Evolutionary conservation across 257 asterid genomes (phyloP), one percentile per base, ranked within the genome.

Genomic region (Solanum pennellii): DNA sequence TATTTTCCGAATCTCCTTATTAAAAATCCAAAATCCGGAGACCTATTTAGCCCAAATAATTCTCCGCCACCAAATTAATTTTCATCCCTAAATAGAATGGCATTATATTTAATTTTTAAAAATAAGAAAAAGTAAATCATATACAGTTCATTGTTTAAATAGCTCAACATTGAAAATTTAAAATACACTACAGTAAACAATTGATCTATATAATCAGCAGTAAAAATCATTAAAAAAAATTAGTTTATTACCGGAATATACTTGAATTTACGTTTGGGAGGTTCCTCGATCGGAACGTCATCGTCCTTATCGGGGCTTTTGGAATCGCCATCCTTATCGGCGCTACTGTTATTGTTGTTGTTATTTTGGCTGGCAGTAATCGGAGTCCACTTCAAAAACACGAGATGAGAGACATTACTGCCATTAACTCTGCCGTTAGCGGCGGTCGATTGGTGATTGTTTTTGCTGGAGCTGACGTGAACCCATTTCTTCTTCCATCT

Each of bases 401-500:
- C 27, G 9, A 86, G 88, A 23, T 62, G 95, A 31, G 98, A 87
- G 44, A 89, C 94, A 82, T 88, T 89, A 83, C 84, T 89, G 14
- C 94, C 96, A 86, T 90, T 94, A 71, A 86, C 88, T 27, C 89
- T 45, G 9, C 93, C 93, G 86, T 91, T 94, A 39, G 90, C 92
- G 60, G 92, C 83, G 75, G 83, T 74, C 5, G 87, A 82, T 72
- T 76, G 77, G 65, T 80, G 83, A 72, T 39, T 73, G 25, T 29
- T 80, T 31, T 72, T 75, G 45, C 20, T 39, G 16, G 91, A 86
- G 89, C 25, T 90, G 1, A 90, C 88, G 76, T 89, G 91, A 90
- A 92, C 89, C 96, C 96, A 93, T 86, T 90, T 89, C 82, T 92
- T 93, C 92, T 92, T 93, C 99, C 99, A 96, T 93, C 87, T 92